phyloP scores from a whole-genome alignment of 768 basidiomycete genomes.

The Saitozyma podzolica region DNA sequence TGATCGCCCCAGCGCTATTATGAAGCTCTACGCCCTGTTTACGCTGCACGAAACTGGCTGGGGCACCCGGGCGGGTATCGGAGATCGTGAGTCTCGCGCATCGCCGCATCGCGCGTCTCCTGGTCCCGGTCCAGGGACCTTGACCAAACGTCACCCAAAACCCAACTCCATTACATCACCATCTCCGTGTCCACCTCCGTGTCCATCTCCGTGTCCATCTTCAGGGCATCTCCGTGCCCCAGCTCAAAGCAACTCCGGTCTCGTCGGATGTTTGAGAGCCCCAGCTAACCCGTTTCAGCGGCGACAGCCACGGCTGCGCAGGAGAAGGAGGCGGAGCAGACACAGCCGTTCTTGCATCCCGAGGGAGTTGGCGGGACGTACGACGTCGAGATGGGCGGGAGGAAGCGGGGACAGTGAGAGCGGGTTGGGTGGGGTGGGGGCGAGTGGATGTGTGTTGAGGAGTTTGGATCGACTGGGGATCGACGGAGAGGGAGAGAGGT shows the following conservation, averaged over 20 bases:
- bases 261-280: neutral
- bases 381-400: conserved; percentile 47
- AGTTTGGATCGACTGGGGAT: too few relatives aligned
- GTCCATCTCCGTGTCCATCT: too few relatives aligned
- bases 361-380: conserved; percentile 23
- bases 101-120: neutral
- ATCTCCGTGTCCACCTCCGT: too few relatives aligned
- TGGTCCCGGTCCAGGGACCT: too few relatives aligned
- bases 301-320: conserved; percentile 44
- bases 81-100: conserved; percentile 59
- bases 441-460: too few relatives aligned
- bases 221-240: too few relatives aligned
- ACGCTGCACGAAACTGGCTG: conserved; percentile 94
- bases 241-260: too few relatives aligned
- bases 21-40: conserved; percentile 88
- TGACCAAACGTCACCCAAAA: too few relatives aligned
- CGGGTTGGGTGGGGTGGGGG: too few relatives aligned
- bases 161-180: too few relatives aligned
- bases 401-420: conserved; percentile 4
- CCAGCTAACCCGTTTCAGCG: conserved; percentile 15
- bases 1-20: conserved; percentile 60
- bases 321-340: conserved; percentile 25
- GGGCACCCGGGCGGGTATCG: conserved; percentile 94
- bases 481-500: too few relatives aligned
- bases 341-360: conserved; percentile 6